Evolutionary conservation across 1,284 basidiomycete species (phyloP), one percentile per base, ranked within the genome.

Genomic region (Schizophyllum amplum): DNA sequence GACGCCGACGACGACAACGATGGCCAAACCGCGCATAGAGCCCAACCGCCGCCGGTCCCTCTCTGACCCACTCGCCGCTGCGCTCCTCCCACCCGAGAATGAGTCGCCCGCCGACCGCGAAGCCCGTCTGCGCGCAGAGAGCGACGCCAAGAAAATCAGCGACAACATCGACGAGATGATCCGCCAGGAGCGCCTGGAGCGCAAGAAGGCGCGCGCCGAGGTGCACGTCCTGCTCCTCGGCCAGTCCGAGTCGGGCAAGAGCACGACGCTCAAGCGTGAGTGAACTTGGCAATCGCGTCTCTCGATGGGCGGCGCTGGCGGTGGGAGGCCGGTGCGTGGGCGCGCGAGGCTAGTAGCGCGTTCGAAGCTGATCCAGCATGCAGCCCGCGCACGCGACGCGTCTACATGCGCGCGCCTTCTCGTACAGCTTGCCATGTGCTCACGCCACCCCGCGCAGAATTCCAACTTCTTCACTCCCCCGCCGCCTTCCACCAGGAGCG

Each of bases 161-260:
- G 85, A 90, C 65, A 73, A 75, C 33, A 92, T 92, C 63, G 89
- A 92, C 71, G 83, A 86, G 63, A 82, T 86, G 81, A 73, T 92
- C 64, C 77, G 78, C 58, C 75, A 78, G 59, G 85, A 88, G 64
- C 75, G 76, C 57, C 77, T 74, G 57, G 81, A 82, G 61, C 73
- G 72, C 63, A 82, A 79, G 71, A 82, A 78, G 67, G 70, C 72
- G 55, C 82, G 80, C 63, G 71, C 76, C 55, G 81, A 84, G 64
- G 79, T 91, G 68, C 87, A 86, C 67, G 80, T 92, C 52, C 74
- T 92, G 54, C 75, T 92, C 56, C 80, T 92, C 27, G 89, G 89
- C 58, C 88, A 91, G 75, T 88, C 86, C 63, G 88, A 90, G 75
- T 87, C 84, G 63, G 86, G 86, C 46, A 91, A 90, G 75, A 88